Conservation (phyloP, 1,139 yeast species). For the Blastobotrys buckinghamii region DNA sequence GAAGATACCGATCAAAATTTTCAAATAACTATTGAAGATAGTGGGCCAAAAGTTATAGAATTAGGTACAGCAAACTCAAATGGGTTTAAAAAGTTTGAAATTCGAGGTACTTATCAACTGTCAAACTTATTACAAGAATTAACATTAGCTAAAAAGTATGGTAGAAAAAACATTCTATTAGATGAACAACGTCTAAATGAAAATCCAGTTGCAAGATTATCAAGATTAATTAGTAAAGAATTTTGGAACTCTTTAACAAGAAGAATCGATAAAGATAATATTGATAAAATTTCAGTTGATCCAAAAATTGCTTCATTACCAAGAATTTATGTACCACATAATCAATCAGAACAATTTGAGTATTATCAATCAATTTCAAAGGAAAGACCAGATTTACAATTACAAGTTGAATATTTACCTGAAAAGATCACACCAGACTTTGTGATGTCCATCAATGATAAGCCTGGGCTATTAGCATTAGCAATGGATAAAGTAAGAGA, state of each 20-base stretch:
- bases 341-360: constrained; percentile 65
- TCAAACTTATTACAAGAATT: constrained; percentile 85
- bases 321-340: constrained; percentile 71
- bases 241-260: constrained; percentile 84
- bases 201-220: constrained; percentile 77
- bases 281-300: constrained; percentile 68
- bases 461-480: constrained; percentile 82
- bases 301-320: constrained; percentile 63
- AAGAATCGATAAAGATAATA: constrained; percentile 54
- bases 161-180: constrained; percentile 67
- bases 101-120: constrained; percentile 88
- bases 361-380: constrained; percentile 55
- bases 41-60: constrained; percentile 83
- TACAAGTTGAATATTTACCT: constrained; percentile 71
- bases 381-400: constrained; percentile 49
- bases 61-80: constrained; percentile 81
- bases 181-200: constrained; percentile 83
- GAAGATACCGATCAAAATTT: constrained; percentile 74
- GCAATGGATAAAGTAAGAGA: constrained; percentile 56
- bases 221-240: constrained; percentile 65
- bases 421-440: constrained; percentile 57
- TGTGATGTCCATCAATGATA: constrained; percentile 69
- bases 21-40: constrained; percentile 89
- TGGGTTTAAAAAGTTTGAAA: constrained; percentile 66
- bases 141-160: constrained; percentile 78